These are phyloP conservation scores for Tephrocybe sp. DNA, from an alignment of 768 basidiomycete species.

Conservation along the genomic window DNA sequence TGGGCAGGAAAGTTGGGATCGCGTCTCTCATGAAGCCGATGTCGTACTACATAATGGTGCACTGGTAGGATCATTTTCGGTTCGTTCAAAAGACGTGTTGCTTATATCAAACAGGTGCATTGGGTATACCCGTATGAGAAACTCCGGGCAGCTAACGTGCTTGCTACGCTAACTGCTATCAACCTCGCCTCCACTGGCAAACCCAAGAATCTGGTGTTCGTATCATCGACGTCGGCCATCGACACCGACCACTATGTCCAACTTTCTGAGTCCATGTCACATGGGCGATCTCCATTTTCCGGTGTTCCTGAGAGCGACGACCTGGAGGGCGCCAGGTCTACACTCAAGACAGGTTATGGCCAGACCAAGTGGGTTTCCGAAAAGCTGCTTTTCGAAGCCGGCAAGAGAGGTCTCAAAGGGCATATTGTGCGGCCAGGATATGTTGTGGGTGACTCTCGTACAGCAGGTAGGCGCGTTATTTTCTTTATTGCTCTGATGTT, in stretches of 20 bases:
- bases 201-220: slow-evolving; percentile 83
- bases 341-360: slow-evolving; percentile 90
- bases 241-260: slow-evolving; percentile 91
- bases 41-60: slow-evolving; percentile 94
- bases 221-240: slow-evolving; percentile 94
- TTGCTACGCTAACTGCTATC: slow-evolving; percentile 83
- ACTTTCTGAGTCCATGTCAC: slow-evolving; percentile 70
- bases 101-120: slow-evolving; percentile 64
- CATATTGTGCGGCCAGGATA: slow-evolving; percentile 94
- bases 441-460: slow-evolving; percentile 88
- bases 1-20: slow-evolving; percentile 58
- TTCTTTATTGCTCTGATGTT: slow-evolving; percentile 3
- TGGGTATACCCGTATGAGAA: slow-evolving; percentile 99
- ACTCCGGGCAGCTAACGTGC: slow-evolving; percentile 88
- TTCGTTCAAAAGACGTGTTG: not conserved
- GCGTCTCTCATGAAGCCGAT: slow-evolving; percentile 72
- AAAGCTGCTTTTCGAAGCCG: slow-evolving; percentile 90
- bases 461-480: slow-evolving; percentile 63
- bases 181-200: slow-evolving; percentile 73
- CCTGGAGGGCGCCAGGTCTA: slow-evolving; percentile 75
- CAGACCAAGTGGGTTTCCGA: slow-evolving; percentile 99
- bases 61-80: slow-evolving; percentile 56
- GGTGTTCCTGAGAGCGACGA: slow-evolving; percentile 89
- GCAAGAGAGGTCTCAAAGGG: slow-evolving; percentile 78
- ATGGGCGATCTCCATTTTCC: slow-evolving; percentile 37